These are phyloP conservation scores for Camellia oleifera DNA, from an alignment of 179 eudicot species.

Conservation along the genomic window DNA sequence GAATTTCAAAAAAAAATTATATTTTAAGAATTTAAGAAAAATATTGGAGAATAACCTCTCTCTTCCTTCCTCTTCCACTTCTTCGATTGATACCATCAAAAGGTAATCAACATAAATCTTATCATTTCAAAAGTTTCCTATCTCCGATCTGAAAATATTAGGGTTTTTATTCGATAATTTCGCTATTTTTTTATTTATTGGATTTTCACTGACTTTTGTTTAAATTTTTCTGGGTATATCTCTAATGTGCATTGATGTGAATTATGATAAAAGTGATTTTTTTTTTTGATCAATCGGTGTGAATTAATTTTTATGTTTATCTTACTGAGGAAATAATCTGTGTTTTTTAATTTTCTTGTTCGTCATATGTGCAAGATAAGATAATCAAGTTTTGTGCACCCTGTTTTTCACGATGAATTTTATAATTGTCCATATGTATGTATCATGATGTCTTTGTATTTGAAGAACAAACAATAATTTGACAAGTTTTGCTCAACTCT, in stretches of 20 bases:
- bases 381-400: neutral
- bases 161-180: neutral
- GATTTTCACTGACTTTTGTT: neutral
- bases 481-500: too few relatives aligned
- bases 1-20: too few relatives aligned
- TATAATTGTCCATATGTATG: neutral
- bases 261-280: constrained; percentile 3
- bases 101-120: constrained; percentile 1
- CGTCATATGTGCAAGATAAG: neutral
- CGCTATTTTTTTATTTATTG: neutral
- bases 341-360: neutral
- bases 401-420: neutral
- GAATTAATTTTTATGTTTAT: neutral
- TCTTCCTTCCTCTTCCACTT: neutral
- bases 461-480: neutral
- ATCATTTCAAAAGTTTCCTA: neutral
- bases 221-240: neutral
- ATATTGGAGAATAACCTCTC: neutral
- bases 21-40: too few relatives aligned
- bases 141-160: neutral
- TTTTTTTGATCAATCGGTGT: neutral
- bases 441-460: neutral
- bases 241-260: neutral
- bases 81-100: neutral
- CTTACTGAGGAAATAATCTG: neutral